Percentiles rank a stretch among this genome's conserved stretches.
These are phyloP conservation scores for Plasmodium malariae DNA, from an alignment of 169 alveolate species.

Conservation along the genomic window DNA sequence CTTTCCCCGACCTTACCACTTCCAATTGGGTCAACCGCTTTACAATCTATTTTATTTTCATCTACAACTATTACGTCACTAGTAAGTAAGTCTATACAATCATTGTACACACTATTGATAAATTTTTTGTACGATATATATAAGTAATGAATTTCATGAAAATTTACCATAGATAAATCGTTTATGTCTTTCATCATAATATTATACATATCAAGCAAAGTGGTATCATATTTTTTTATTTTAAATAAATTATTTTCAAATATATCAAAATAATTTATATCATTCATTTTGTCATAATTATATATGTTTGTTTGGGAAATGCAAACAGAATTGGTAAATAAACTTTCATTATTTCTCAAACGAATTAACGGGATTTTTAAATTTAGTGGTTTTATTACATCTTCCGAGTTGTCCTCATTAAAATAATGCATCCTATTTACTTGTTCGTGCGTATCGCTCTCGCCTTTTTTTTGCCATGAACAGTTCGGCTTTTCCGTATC, in stretches of 20 bases:
- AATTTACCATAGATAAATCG: not conserved
- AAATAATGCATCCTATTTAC: slow-evolving; percentile 22
- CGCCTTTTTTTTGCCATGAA: not conserved
- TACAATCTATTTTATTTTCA: not conserved
- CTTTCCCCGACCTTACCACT: not conserved
- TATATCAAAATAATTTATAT: slow-evolving; percentile 23
- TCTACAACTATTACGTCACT: not conserved
- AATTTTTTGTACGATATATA: slow-evolving; percentile 36
- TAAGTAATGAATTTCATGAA: slow-evolving; percentile 31
- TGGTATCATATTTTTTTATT: slow-evolving; percentile 45
- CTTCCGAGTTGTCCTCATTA: slow-evolving; percentile 13
- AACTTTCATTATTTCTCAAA: slow-evolving; percentile 34
- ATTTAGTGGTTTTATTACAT: slow-evolving; percentile 37
- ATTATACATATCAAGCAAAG: slow-evolving; percentile 21
- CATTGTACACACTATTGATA: slow-evolving; percentile 17
- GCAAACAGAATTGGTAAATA: slow-evolving; percentile 28
- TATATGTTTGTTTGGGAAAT: slow-evolving; percentile 45
- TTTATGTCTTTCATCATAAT: slow-evolving; percentile 28
- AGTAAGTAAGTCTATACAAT: not conserved
- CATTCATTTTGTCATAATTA: slow-evolving; percentile 2
- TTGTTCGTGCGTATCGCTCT: not conserved
- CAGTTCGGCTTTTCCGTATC: not conserved
- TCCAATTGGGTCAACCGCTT: not conserved
- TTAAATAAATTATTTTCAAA: slow-evolving; percentile 18
- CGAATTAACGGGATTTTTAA: slow-evolving; percentile 32